These are phyloP conservation scores for Alternaria consortialis DNA, from an alignment of 2,329 filamentous ascomycete species.

Conservation along the genomic window DNA sequence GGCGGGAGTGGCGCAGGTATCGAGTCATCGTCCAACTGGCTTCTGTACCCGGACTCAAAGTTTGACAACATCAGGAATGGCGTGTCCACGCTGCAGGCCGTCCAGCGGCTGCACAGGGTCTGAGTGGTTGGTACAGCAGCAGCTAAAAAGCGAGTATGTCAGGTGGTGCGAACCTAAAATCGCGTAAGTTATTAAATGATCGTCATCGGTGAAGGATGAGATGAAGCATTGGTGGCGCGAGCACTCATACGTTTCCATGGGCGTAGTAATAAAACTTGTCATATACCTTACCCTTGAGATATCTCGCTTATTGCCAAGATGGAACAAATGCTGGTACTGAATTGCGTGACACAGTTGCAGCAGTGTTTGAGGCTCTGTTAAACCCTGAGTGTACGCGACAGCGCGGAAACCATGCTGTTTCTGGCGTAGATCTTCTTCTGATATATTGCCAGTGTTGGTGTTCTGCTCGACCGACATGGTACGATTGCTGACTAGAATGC, in stretches of 20 bases:
- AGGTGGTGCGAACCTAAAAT: conserved; percentile 5
- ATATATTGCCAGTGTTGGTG: conserved; percentile 7
- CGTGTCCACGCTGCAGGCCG: conserved; percentile 45
- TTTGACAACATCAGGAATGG: conserved; percentile 61
- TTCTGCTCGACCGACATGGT: background rate
- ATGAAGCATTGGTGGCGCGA: conserved; percentile 15
- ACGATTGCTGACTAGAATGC: background rate
- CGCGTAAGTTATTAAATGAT: background rate
- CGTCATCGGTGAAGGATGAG: background rate
- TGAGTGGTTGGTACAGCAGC: background rate
- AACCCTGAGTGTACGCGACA: conserved; percentile 10
- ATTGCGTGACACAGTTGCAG: conserved; percentile 20
- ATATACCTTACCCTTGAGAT: conserved; percentile 20
- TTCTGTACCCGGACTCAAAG: conserved; percentile 60
- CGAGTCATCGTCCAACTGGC: conserved; percentile 58
- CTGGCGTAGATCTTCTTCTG: conserved; percentile 1
- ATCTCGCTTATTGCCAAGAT: conserved; percentile 22
- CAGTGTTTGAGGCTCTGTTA: conserved; percentile 26
- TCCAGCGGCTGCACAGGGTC: background rate
- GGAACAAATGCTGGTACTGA: conserved; percentile 20
- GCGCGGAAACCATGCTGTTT: conserved; percentile 11
- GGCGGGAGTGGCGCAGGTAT: conserved; percentile 54
- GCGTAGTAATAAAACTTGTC: conserved; percentile 23
- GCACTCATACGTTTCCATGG: conserved; percentile 26
- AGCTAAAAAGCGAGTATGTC: conserved; percentile 1